Percentiles rank a stretch among this genome's conserved stretches.
Conservation (phyloP, 306 rosid species). For the Dicorynia guianensis region DNA sequence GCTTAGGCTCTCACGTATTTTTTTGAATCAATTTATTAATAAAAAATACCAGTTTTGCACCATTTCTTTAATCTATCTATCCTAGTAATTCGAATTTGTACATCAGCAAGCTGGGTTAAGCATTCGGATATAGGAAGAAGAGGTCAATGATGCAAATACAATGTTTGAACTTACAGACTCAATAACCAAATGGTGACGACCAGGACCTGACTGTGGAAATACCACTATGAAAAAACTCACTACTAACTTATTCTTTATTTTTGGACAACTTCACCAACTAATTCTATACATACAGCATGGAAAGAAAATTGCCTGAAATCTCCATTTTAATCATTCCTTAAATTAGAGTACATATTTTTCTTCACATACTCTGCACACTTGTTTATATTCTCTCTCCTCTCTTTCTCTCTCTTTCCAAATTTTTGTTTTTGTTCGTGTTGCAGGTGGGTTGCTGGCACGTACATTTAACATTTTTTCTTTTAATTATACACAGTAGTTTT, state of each 20-base stretch:
- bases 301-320: neutral
- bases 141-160: neutral
- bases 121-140: neutral
- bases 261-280: neutral
- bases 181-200: neutral
- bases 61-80: conserved; percentile 12
- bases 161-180: neutral
- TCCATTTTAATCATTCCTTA: neutral
- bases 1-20: conserved; percentile 46
- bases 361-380: too few relatives aligned
- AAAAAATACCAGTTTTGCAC: conserved; percentile 52
- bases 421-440: too few relatives aligned
- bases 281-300: neutral
- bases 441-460: too few relatives aligned
- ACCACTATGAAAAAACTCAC: neutral
- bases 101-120: neutral
- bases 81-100: neutral
- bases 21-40: conserved; percentile 47
- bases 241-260: too few relatives aligned
- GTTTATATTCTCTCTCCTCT: too few relatives aligned
- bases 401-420: too few relatives aligned
- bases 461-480: too few relatives aligned
- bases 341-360: too few relatives aligned
- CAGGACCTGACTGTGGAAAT: neutral
- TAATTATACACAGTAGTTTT: neutral